phyloP scores from a whole-genome alignment of 1,284 basidiomycete species.

The Ceratobasidium sp. region DNA sequence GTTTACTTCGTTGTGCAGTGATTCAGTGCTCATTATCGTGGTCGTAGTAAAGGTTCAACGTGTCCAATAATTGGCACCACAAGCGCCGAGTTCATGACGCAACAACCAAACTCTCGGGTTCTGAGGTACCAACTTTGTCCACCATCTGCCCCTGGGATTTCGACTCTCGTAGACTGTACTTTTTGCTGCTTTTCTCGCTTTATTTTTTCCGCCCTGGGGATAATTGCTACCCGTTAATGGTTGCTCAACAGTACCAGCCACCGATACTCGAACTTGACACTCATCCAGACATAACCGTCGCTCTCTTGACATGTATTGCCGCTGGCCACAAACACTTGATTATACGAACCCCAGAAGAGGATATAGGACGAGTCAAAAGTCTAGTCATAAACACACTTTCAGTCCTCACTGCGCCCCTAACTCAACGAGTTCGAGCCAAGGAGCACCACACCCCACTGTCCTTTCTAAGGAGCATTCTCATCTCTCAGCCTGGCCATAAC shows the following conservation, averaged over 20 bases:
- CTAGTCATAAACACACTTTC: slow-evolving; percentile 23
- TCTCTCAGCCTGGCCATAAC: slow-evolving; percentile 26
- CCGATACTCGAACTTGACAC: slow-evolving; percentile 34
- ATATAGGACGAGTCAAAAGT: slow-evolving; percentile 33
- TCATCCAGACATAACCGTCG: slow-evolving; percentile 31
- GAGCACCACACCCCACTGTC: slow-evolving; percentile 30
- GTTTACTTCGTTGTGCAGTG: slow-evolving; percentile 69
- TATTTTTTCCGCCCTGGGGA: background rate
- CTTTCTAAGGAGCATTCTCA: slow-evolving; percentile 29
- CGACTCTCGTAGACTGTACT: background rate
- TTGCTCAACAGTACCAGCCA: background rate
- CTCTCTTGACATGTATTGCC: slow-evolving; percentile 34
- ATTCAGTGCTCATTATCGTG: slow-evolving; percentile 22
- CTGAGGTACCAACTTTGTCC: background rate
- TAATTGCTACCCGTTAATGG: background rate
- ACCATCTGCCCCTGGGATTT: background rate
- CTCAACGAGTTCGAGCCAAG: slow-evolving; percentile 31
- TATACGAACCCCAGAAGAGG: slow-evolving; percentile 30
- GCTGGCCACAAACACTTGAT: slow-evolving; percentile 35
- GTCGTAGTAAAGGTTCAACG: slow-evolving; percentile 31
- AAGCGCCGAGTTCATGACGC: slow-evolving; percentile 28
- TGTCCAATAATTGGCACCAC: slow-evolving; percentile 8
- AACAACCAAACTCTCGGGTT: background rate
- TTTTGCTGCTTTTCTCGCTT: background rate
- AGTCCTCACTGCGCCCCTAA: slow-evolving; percentile 4